Base-by-base conservation (phyloP, 129 eudicot species). In the Artemisia argyi region DNA sequence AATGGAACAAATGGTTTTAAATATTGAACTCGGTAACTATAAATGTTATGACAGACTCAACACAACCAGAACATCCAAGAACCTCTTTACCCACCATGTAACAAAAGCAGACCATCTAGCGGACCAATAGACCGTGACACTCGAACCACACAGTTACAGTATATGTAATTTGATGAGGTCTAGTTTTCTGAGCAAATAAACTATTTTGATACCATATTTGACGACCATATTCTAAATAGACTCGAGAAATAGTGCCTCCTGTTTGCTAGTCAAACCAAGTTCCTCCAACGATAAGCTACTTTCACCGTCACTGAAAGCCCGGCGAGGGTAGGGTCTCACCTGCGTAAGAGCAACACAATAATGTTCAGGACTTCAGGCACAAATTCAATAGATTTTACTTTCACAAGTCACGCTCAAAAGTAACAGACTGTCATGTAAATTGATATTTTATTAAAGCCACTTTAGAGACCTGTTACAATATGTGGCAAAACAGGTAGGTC, bases 161-260 rank as follows among this genome's bases (percentile, higher is more conserved):
- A 78, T 65, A 71, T 57, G 73, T 71, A 78, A 39, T 55, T 55
- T 78, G 28, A 71, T 67, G 76, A 78, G 47, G 35, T 71, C 72
- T 65, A 56, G 73, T 71, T 54, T 78, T 63, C 61, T 57, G 50
- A 63, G 52, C 47, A 63, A 39, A 78, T 64, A 26, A 78, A 56
- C 77, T 71, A 77, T 62, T 39, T 53, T 68, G 64, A 71, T 52
- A 62, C 22, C 50, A 54, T 35, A 35, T 35, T 35, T 35, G 42
- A 35, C 42, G 9, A 35, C 42, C 42, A 35, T 63, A 71, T 54
- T 57, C 65, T 87, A 90, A 73, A 87, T 81, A 55, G 78, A 76
- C 86, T 91, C 97, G 66, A 91, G 84, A 69, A 79, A 91, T 71
- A 91, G 78, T n/a, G 97, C 97, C 76, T 91, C 97, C 49, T 91